These are phyloP conservation scores for Saccharomyces mikatae DNA, from an alignment of 805 yeast genomes.

Conservation along the genomic window DNA sequence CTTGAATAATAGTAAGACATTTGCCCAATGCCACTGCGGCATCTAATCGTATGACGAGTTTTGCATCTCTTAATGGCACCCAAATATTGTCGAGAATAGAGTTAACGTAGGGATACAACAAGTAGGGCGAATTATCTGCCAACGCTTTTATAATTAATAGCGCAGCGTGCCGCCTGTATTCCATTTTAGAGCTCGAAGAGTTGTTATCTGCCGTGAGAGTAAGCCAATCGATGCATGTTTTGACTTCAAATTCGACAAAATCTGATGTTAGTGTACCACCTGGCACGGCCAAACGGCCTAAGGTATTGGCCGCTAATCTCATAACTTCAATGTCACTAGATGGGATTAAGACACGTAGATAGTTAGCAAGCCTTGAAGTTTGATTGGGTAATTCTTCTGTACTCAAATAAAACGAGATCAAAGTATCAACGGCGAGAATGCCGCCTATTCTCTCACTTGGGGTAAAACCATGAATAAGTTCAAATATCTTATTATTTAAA, in stretches of 20 bases:
- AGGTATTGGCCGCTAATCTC: conserved; percentile 76
- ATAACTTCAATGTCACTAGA: conserved; percentile 78
- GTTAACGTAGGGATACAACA: conserved; percentile 68
- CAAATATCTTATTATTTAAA: conserved; percentile 80
- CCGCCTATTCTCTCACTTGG: conserved; percentile 77
- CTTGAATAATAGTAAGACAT: conserved; percentile 71
- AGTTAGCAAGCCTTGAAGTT: conserved; percentile 86
- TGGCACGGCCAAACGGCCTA: conserved; percentile 83
- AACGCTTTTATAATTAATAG: conserved; percentile 72
- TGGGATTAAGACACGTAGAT: conserved; percentile 69
- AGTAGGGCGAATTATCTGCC: conserved; percentile 80
- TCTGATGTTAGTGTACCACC: conserved; percentile 88
- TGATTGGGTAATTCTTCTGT: conserved; percentile 79
- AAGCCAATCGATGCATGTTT: conserved; percentile 83
- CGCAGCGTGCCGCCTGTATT: conserved; percentile 84
- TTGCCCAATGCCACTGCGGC: conserved; percentile 74
- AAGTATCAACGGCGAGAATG: conserved; percentile 78
- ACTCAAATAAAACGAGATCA: conserved; percentile 77
- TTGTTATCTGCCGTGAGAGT: conserved; percentile 41
- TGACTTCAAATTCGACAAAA: conserved; percentile 87
- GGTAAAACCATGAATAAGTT: conserved; percentile 69
- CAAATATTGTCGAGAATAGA: conserved; percentile 77
- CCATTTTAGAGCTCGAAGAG: conserved; percentile 59
- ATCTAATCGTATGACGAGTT: conserved; percentile 66
- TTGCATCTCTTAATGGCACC: conserved; percentile 78